Conservation (phyloP, 2,329 filamentous ascomycete genomes). For the Arthrinium phaeospermum region DNA sequence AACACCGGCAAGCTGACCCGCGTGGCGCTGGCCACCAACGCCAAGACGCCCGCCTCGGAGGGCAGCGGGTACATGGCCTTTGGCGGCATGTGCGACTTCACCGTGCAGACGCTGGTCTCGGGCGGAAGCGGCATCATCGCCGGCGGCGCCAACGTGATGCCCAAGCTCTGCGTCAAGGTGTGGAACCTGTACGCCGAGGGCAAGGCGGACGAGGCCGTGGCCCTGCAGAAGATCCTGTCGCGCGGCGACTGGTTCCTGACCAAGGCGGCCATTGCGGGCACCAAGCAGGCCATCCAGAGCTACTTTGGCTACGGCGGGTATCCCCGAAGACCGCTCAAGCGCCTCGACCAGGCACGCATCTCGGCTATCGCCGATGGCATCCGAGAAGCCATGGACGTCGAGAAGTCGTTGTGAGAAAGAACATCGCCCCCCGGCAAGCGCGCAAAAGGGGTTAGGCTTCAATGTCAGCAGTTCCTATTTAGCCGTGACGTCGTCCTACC, state of each 20-base stretch:
- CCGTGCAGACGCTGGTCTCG: conserved; percentile 64
- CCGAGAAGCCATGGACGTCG: conserved; percentile 35
- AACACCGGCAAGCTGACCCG: conserved; percentile 57
- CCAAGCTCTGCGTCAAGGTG: conserved; percentile 67
- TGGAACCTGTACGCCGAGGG: conserved; percentile 65
- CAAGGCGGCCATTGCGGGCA: conserved; percentile 67
- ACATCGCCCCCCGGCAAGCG: background rate
- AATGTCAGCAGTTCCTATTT: background rate
- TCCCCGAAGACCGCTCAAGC: conserved; percentile 56
- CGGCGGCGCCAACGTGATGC: conserved; percentile 73
- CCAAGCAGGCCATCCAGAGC: conserved; percentile 67
- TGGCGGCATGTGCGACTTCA: conserved; percentile 77
- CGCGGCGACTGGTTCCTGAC: conserved; percentile 69
- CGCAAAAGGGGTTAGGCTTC: background rate
- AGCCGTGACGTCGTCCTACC: background rate
- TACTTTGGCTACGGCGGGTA: conserved; percentile 70
- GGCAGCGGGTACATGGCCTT: conserved; percentile 82
- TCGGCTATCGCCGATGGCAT: conserved; percentile 37
- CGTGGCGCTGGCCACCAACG: conserved; percentile 64
- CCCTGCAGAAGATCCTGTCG: conserved; percentile 68
- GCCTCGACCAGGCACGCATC: conserved; percentile 36
- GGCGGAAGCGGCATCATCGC: conserved; percentile 69
- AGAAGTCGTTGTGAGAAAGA: conserved; percentile 26
- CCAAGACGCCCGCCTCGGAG: conserved; percentile 66
- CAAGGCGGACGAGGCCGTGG: conserved; percentile 61